Conservation (phyloP, 495 filamentous ascomycete species). For the Aspergillus baeticus region DNA sequence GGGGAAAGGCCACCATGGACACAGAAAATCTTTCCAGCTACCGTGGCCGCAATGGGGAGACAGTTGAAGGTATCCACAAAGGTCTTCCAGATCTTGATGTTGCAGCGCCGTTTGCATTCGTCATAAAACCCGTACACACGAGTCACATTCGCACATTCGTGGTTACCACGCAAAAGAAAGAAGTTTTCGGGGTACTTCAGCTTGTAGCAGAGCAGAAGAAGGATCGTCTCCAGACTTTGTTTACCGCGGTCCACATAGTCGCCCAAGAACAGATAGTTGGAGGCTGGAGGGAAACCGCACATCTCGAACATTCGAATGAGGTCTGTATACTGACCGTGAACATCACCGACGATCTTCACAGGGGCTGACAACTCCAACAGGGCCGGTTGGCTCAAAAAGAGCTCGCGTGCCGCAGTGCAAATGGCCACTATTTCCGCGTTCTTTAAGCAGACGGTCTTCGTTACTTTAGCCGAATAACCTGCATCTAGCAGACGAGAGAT, state of each 20-base stretch:
- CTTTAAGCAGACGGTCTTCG: constrained; percentile 94
- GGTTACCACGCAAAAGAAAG: constrained; percentile 94
- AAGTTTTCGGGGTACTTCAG: constrained; percentile 99
- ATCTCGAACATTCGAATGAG: constrained; percentile 98
- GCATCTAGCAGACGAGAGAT: constrained; percentile 93
- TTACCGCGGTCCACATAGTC: constrained; percentile 99
- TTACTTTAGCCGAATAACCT: constrained; percentile 93
- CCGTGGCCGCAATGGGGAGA: constrained; percentile 92
- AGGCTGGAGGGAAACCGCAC: constrained; percentile 93
- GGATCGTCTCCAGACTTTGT: constrained; percentile 94
- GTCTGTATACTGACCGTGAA: constrained; percentile 98
- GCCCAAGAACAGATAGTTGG: constrained; percentile 94
- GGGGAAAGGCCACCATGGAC: constrained; percentile 96
- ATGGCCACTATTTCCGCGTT: constrained; percentile 96
- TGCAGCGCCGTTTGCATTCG: constrained; percentile 96
- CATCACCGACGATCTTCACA: constrained; percentile 98
- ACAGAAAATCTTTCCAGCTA: constrained; percentile 98
- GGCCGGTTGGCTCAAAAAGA: constrained; percentile 89
- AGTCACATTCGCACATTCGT: constrained; percentile 98
- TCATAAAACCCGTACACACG: constrained; percentile 99
- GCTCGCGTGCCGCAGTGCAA: constrained; percentile 80
- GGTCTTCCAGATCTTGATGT: constrained; percentile 98
- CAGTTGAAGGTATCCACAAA: constrained; percentile 98
- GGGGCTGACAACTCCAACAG: constrained; percentile 91
- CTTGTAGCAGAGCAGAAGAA: constrained; percentile 96